Base-by-base conservation (phyloP, 331 rosid species). In the Quercus lobata region DNA sequence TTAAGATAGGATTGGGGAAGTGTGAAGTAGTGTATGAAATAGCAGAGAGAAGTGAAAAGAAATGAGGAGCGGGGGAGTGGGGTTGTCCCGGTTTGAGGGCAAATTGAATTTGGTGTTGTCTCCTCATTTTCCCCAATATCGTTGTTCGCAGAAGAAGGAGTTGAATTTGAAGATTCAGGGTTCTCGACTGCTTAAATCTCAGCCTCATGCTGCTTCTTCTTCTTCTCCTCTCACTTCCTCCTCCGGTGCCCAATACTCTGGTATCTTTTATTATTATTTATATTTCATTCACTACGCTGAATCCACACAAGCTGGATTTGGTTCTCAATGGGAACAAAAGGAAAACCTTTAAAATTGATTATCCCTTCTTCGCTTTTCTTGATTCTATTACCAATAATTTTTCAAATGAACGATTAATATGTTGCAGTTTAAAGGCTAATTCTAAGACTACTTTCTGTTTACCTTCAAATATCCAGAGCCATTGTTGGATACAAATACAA, bases 171-270 rank as follows among this genome's bases (percentile, higher is more conserved):
- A 60, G 66, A 62, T 27, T 62, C 69, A 14, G 69, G 37, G 32
- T 46, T 81, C 81, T 56, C 73, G 21, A 52, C 53, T 77, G 15
- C 12, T 53, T 79, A 55, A 80, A 44, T 76, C 79, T 9, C 25
- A 34, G 69, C 65, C 57, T 61, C 25, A 61, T 57, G 76, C 84
- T 74, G 57, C 78, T 83, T 84, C 86, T 81, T 90, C 91, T 34
- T 87, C 96, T 83, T 87, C 97, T 79, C 86, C 93, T 22, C 16
- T 90, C 72, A n/a, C 87, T 41, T 91, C 93, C 82, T 91, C 93
- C 82, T 88, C 93, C 60, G 92, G 89, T 49, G 87, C 94, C 44
- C 88, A 89, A 56, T 90, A 81, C 81, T 32, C 91, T 2, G 97
- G 93, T 91, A 86, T 57, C 4, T 21, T 71, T 35, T 2, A 27